Evolutionary conservation across 495 filamentous ascomycete species (phyloP).

Genomic region (Pyrenula aspistea): DNA sequence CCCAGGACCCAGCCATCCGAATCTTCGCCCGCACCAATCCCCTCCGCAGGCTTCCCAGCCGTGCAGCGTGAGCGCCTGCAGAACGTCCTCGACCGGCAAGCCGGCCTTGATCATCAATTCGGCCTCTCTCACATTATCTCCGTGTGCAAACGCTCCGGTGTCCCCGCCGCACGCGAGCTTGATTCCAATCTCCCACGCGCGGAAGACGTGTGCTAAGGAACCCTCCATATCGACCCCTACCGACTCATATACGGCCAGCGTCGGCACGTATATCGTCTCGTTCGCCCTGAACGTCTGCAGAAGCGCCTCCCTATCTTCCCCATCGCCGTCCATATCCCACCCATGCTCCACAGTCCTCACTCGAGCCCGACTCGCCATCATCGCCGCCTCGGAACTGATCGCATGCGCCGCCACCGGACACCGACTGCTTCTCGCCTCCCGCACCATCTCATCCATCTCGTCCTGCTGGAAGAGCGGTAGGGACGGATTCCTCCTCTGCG

Average conservation of each 20-base stretch:
- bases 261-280: conserved; percentile 35
- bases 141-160: conserved; percentile 37
- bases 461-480: conserved; percentile 28
- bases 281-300: conserved; percentile 24
- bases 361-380: conserved; percentile 34
- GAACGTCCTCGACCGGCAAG: conserved; percentile 30
- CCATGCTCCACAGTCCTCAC: conserved; percentile 41
- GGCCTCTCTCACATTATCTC: conserved; percentile 34
- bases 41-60: conserved; percentile 42
- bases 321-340: conserved; percentile 17
- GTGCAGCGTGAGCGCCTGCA: conserved; percentile 29
- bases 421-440: conserved; percentile 25
- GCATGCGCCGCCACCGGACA: conserved; percentile 34
- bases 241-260: conserved; percentile 26
- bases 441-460: conserved; percentile 39
- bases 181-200: conserved; percentile 27
- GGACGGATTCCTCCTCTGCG: conserved; percentile 26
- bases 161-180: conserved; percentile 34
- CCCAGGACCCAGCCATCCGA: conserved; percentile 34
- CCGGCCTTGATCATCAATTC: conserved; percentile 39
- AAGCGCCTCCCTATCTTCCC: conserved; percentile 8
- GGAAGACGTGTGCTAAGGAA: conserved; percentile 19
- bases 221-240: conserved; percentile 4
- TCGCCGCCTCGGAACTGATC: conserved; percentile 23
- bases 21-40: conserved; percentile 31